Percentiles rank a stretch among this genome's conserved stretches.
These are phyloP conservation scores for Celoporthe dispersa DNA, from an alignment of 2,329 filamentous ascomycete genomes.

Conservation along the genomic window DNA sequence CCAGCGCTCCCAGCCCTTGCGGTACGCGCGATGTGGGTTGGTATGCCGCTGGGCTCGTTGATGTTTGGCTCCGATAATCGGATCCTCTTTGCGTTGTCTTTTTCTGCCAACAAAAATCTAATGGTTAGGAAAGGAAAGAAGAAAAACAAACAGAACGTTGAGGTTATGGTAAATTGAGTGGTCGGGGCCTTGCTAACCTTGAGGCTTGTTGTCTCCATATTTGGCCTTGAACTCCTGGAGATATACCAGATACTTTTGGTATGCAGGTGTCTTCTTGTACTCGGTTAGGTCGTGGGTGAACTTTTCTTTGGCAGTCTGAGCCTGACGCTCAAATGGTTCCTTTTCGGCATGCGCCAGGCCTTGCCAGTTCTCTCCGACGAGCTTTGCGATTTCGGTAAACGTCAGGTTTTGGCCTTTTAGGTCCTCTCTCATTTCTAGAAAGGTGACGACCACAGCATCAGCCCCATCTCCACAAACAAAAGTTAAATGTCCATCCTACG, in stretches of 20 bases:
- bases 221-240: conserved; percentile 78
- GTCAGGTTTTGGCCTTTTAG: conserved; percentile 76
- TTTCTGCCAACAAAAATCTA: conserved; percentile 41
- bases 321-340: conserved; percentile 73
- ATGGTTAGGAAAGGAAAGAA: not conserved
- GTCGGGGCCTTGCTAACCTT: conserved; percentile 50
- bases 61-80: conserved; percentile 49
- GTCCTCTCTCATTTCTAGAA: conserved; percentile 73
- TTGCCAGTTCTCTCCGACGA: conserved; percentile 84
- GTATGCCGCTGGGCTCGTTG: conserved; percentile 43
- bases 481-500: not conserved
- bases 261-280: conserved; percentile 78
- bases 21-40: conserved; percentile 53
- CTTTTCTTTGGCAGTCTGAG: conserved; percentile 74
- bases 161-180: not conserved
- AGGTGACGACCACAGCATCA: not conserved
- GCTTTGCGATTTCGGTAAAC: conserved; percentile 83
- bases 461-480: too few relatives aligned
- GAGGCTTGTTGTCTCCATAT: conserved; percentile 58
- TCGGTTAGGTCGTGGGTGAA: conserved; percentile 74
- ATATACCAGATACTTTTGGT: conserved; percentile 71
- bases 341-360: conserved; percentile 68
- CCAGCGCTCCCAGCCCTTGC: conserved; percentile 16
- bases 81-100: conserved; percentile 54
- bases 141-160: not conserved